These are phyloP conservation scores for Coelastrella sp. DNA, from an alignment of 139 green algal genomes.

Conservation along the genomic window DNA sequence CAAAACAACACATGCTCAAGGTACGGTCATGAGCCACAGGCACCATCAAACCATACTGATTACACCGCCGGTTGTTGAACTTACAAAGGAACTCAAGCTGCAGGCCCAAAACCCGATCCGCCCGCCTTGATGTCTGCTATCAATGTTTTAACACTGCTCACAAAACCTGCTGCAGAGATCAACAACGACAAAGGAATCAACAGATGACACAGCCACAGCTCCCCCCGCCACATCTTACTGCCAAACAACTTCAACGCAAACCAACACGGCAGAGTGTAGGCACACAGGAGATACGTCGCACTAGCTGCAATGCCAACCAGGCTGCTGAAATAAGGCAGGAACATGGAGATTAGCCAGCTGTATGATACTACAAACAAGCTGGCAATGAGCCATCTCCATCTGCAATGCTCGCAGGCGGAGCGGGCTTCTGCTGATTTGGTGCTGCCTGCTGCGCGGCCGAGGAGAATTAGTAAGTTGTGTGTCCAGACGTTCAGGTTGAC, in stretches of 20 bases:
- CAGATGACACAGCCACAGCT: slow-evolving; percentile 39
- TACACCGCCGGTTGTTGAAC: no score
- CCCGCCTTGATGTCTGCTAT: slow-evolving; percentile 41
- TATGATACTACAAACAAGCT: slow-evolving; percentile 64
- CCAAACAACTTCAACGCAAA: slow-evolving; percentile 59
- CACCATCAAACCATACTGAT: no score
- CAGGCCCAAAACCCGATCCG: slow-evolving; percentile 44
- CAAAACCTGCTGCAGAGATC: slow-evolving; percentile 44
- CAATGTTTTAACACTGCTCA: slow-evolving; percentile 49
- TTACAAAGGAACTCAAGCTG: not conserved
- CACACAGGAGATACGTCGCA: slow-evolving; percentile 67
- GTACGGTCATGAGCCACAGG: no score
- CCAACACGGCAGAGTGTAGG: slow-evolving; percentile 67
- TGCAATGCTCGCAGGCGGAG: slow-evolving; percentile 25
- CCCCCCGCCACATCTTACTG: not conserved
- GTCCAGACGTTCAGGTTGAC: slow-evolving; percentile 75
- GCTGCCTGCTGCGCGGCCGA: slow-evolving; percentile 20
- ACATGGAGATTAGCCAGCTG: slow-evolving; percentile 58
- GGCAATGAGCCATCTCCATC: slow-evolving; percentile 49
- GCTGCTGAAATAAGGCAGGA: slow-evolving; percentile 68
- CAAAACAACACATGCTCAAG: no score
- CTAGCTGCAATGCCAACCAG: slow-evolving; percentile 70
- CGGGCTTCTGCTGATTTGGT: not conserved
- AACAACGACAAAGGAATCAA: slow-evolving; percentile 51
- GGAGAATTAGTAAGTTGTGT: slow-evolving; percentile 72